Evolutionary conservation across 2,329 filamentous ascomycete genomes (phyloP).

Genomic region (Trichoderma sp.): DNA sequence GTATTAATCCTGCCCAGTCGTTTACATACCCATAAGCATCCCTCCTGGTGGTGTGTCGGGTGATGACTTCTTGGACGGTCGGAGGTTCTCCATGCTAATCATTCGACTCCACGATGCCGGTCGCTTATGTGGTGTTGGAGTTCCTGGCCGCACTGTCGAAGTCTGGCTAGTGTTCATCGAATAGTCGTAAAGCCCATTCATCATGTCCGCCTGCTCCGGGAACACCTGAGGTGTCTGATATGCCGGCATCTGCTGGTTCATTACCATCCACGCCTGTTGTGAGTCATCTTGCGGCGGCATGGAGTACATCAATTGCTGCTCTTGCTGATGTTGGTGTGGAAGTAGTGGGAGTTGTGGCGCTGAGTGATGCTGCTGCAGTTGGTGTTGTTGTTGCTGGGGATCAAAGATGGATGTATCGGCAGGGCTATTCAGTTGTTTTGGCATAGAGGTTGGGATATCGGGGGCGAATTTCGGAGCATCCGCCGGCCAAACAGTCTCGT

Average conservation of each 20-base stretch:
- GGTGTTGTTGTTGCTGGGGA: constrained; percentile 1
- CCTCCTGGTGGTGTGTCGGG: constrained; percentile 26
- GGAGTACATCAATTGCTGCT: constrained; percentile 31
- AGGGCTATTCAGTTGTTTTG: constrained; percentile 38
- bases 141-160: constrained; percentile 38
- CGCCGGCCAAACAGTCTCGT: constrained; percentile 40
- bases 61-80: constrained; percentile 39
- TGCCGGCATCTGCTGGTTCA: constrained; percentile 24
- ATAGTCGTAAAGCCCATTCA: constrained; percentile 30
- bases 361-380: constrained; percentile 21
- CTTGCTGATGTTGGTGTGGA: constrained; percentile 22
- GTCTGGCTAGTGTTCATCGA: constrained; percentile 30
- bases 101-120: constrained; percentile 43
- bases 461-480: constrained; percentile 44
- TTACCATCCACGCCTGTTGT: constrained; percentile 31
- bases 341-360: constrained; percentile 10
- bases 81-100: constrained; percentile 41
- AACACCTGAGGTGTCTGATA: constrained; percentile 26
- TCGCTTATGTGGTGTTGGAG: constrained; percentile 42
- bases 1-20: background rate
- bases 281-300: constrained; percentile 36
- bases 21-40: constrained; percentile 32
- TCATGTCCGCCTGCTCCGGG: constrained; percentile 21
- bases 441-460: constrained; percentile 31
- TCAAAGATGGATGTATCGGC: constrained; percentile 29